Percentiles rank a stretch among this genome's conserved stretches.
These are phyloP conservation scores for Arthrinium puccinioides DNA, from an alignment of 2,329 filamentous ascomycete genomes.

Conservation along the genomic window DNA sequence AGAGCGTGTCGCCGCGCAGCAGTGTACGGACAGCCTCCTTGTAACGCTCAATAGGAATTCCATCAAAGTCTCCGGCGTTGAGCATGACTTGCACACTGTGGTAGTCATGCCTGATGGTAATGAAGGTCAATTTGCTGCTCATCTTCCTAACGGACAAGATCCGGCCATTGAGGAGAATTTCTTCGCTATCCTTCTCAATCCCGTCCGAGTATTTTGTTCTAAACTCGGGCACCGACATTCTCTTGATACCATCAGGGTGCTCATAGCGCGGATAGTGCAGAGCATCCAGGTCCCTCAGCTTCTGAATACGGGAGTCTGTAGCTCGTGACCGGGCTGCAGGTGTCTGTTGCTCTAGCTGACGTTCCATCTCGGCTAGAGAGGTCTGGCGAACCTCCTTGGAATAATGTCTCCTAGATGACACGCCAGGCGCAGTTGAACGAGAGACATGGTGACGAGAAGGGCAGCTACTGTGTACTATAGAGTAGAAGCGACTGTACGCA, in stretches of 20 bases:
- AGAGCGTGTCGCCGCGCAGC: constrained; percentile 66
- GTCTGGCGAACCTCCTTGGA: not conserved
- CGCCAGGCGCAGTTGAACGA: constrained; percentile 7
- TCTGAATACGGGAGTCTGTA: constrained; percentile 34
- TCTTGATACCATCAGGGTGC: constrained; percentile 20
- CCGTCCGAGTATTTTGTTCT: constrained; percentile 12
- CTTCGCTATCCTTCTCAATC: constrained; percentile 13
- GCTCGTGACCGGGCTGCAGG: constrained; percentile 2
- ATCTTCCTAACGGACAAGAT: constrained; percentile 20
- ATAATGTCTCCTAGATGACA: constrained; percentile 9
- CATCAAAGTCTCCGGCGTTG: constrained; percentile 49
- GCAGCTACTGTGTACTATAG: constrained; percentile 19
- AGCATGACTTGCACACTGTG: constrained; percentile 69
- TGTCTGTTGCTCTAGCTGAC: not conserved
- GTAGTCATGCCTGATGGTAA: constrained; percentile 71
- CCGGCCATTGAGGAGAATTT: constrained; percentile 23
- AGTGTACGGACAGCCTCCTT: constrained; percentile 58
- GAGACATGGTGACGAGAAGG: constrained; percentile 20
- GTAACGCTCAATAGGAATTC: constrained; percentile 35
- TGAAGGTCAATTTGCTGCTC: constrained; percentile 74
- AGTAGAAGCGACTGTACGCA: constrained; percentile 43
- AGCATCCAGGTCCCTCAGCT: constrained; percentile 40
- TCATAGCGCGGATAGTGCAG: constrained; percentile 49
- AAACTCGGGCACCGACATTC: constrained; percentile 30
- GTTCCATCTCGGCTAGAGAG: not conserved